These are phyloP conservation scores for Protomyces gravidus DNA, from an alignment of 1,139 yeast genomes.

Conservation along the genomic window DNA sequence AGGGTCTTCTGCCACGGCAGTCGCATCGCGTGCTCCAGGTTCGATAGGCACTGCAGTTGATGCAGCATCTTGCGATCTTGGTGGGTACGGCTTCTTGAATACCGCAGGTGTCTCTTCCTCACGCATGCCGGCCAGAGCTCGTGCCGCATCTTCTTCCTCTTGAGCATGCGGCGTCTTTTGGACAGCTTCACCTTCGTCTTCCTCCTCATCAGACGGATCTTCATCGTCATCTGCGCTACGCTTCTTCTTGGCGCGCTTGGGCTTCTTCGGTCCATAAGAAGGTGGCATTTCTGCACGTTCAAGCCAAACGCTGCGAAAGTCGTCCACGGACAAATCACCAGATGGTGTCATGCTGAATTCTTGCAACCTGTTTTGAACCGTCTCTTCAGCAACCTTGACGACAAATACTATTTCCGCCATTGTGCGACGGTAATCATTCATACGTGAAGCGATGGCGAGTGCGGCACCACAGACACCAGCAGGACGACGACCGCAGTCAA, in stretches of 20 bases:
- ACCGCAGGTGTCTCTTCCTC: conserved; percentile 3
- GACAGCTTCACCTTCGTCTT: conserved; percentile 38
- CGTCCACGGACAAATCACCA: conserved; percentile 65
- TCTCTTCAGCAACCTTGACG: conserved; percentile 91
- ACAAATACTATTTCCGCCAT: conserved; percentile 93
- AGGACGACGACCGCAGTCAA: conserved; percentile 92
- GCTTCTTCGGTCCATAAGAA: conserved; percentile 53
- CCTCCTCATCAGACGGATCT: conserved; percentile 3
- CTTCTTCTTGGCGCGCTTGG: conserved; percentile 31
- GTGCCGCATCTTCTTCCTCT: conserved; percentile 20
- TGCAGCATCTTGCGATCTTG: neutral
- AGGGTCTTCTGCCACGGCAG: conserved; percentile 29
- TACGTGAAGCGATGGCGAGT: conserved; percentile 82
- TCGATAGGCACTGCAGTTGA: conserved; percentile 14
- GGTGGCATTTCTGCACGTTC: conserved; percentile 70
- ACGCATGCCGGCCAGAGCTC: conserved; percentile 17
- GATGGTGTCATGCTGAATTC: conserved; percentile 80
- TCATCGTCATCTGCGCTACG: conserved; percentile 11
- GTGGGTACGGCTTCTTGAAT: conserved; percentile 15
- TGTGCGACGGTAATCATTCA: conserved; percentile 88
- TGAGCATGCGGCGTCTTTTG: conserved; percentile 29
- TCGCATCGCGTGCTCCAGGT: conserved; percentile 23
- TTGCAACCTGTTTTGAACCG: conserved; percentile 79
- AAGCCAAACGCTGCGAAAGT: conserved; percentile 56
- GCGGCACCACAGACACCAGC: conserved; percentile 99